These are phyloP conservation scores for Nitzschia sp. DNA, from an alignment of 108 stramenopile species.

Conservation along the genomic window DNA sequence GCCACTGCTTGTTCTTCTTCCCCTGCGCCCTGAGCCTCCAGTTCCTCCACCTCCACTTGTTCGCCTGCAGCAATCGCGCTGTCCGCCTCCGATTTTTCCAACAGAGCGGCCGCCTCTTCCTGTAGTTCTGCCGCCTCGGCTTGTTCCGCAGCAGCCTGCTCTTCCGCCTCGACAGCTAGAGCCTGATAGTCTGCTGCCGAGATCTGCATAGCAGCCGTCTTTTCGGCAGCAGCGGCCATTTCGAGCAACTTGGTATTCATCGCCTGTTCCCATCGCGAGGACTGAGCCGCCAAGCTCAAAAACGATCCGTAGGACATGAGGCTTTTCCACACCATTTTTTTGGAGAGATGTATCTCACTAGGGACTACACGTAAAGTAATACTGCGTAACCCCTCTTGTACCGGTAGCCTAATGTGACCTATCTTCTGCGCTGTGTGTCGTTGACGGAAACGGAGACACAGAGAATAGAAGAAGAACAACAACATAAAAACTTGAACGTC, in stretches of 20 bases:
- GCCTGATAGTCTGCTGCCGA: not conserved
- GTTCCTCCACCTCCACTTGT: slow-evolving; percentile 1
- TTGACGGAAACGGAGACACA: no score
- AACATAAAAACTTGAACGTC: no score
- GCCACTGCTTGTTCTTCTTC: not conserved
- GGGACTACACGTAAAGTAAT: no score
- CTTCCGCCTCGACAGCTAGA: not conserved
- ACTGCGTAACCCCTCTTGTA: no score
- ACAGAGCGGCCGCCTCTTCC: not conserved
- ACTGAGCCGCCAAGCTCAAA: slow-evolving; percentile 3
- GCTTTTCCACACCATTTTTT: not conserved
- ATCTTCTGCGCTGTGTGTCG: no score
- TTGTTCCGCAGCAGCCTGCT: not conserved
- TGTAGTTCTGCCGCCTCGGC: not conserved
- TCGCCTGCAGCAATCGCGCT: not conserved
- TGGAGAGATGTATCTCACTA: no score
- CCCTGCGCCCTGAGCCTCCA: not conserved
- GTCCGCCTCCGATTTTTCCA: slow-evolving; percentile 7
- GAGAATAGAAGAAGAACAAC: no score
- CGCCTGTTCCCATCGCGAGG: slow-evolving; percentile 6
- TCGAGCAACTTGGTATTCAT: slow-evolving; percentile 8
- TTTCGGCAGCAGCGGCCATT: not conserved
- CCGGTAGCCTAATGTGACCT: no score
- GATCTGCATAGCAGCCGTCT: not conserved
- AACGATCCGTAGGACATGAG: not conserved